Evolutionary conservation across 805 yeast species (phyloP).

Genomic region (Ogataea paraovalis): DNA sequence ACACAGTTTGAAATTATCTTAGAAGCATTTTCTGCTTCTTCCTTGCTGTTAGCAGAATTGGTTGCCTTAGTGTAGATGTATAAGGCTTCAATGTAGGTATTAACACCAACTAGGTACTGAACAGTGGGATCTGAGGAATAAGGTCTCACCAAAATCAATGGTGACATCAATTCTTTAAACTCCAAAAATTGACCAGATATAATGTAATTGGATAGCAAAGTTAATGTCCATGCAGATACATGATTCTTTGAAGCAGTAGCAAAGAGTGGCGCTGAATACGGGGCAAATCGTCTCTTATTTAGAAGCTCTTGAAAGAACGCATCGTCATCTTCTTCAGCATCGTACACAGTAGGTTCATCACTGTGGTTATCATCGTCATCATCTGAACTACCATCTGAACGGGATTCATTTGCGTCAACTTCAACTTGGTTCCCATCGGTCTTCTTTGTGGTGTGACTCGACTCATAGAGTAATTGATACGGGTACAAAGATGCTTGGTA

Average conservation of each 20-base stretch:
- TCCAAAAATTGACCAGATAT: conserved; percentile 32
- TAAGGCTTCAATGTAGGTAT: conserved; percentile 19
- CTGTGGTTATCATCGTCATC: conserved; percentile 3
- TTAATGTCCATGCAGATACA: conserved; percentile 37
- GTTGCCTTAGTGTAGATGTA: conserved; percentile 9
- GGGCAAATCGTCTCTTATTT: conserved; percentile 3
- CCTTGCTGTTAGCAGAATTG: neutral
- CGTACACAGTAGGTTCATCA: neutral
- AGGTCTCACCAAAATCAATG: conserved; percentile 40
- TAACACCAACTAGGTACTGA: conserved; percentile 31
- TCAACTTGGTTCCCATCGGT: no score
- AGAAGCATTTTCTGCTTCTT: conserved; percentile 2
- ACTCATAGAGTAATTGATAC: conserved; percentile 9
- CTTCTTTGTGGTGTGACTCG: no score
- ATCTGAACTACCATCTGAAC: neutral
- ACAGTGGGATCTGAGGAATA: conserved; percentile 39
- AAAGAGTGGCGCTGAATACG: conserved; percentile 15
- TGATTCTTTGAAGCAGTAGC: conserved; percentile 35
- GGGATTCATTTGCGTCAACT: no score
- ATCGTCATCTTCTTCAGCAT: conserved; percentile 6
- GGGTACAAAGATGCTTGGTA: conserved; percentile 15
- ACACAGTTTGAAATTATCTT: neutral
- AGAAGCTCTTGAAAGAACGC: conserved; percentile 4
- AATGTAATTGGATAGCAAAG: conserved; percentile 41
- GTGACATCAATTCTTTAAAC: conserved; percentile 34